Conservation (phyloP, 257 asterid species). For the Solanum corneliomulleri region DNA sequence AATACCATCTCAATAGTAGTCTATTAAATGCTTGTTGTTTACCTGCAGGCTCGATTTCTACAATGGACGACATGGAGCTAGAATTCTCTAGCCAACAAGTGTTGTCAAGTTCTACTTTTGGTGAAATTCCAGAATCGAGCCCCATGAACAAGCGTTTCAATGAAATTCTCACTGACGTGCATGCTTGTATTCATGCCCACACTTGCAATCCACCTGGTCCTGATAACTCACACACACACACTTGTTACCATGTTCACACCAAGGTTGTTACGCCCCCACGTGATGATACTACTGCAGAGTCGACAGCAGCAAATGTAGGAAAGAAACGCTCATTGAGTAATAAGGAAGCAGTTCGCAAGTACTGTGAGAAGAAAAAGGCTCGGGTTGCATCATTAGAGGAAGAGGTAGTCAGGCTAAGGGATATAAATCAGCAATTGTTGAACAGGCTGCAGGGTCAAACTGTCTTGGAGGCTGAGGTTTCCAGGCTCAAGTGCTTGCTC, state of each 20-base stretch:
- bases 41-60: background rate
- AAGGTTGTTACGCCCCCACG: slow-evolving; percentile 10
- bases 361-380: slow-evolving; percentile 66
- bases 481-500: slow-evolving; percentile 40
- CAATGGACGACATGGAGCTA: slow-evolving; percentile 26
- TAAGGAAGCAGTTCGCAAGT: slow-evolving; percentile 60
- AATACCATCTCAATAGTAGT: background rate
- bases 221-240: slow-evolving; percentile 51
- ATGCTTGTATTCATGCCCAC: slow-evolving; percentile 60
- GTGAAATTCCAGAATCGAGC: slow-evolving; percentile 26
- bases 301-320: background rate
- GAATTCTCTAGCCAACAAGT: slow-evolving; percentile 25
- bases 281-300: background rate
- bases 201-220: slow-evolving; percentile 61
- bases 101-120: slow-evolving; percentile 14
- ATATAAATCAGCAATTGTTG: slow-evolving; percentile 32
- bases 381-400: slow-evolving; percentile 46
- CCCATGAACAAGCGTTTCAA: slow-evolving; percentile 14
- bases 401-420: slow-evolving; percentile 41
- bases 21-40: background rate
- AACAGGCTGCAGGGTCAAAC: slow-evolving; percentile 35
- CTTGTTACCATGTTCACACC: slow-evolving; percentile 64
- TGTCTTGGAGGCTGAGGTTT: slow-evolving; percentile 33
- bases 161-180: slow-evolving; percentile 25
- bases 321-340: slow-evolving; percentile 32